Base-by-base conservation (phyloP, 192 early-diverging fungal genomes). In the Mortierella claussenii region DNA sequence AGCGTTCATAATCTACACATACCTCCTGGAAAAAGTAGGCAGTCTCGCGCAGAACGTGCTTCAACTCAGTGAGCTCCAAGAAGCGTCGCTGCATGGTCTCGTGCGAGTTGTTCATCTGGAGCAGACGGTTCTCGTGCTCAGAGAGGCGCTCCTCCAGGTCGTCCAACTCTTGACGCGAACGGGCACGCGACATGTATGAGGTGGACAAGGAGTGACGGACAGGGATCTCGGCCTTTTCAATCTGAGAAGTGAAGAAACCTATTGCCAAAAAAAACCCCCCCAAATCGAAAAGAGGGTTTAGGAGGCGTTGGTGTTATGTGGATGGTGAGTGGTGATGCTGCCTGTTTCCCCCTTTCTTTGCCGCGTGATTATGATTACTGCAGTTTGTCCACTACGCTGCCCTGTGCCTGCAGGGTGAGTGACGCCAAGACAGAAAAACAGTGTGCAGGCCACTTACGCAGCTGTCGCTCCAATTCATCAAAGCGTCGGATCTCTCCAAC, bases 401-500 rank as follows among this genome's bases (percentile, higher is more conserved):
- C n/a, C n/a, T n/a, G n/a, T n/a, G n/a, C n/a, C n/a, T n/a, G n/a
- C n/a, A n/a, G n/a, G n/a, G n/a, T n/a, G 3, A 43, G 13, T 5
- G 4, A 59, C 17, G 3, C 27, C 18, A 17, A 47, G 27, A 21
- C 24, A 2, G 42, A 23, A 3, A n/a, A 27, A 20, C 6, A 28
- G 12, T 24, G 42, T 28, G 40, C 12, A 20, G n/a, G 12, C 18
- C 50, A 50, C 90, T 85, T 87, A 93, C 98, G 93, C 65, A 96
- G 85, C 60, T 94, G 94, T 65, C 98, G 89, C 79, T 98, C 96
- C 89, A 99, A 93, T 69, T 99, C 98, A 71, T 99, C 96, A 28
- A 97, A 87, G 50, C 96, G 90, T 63, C 96, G 88, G 68, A 99
- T 97, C 76, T 98, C 95, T 45, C 85, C 89, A 15, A 98, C 98